Evolutionary conservation across 2,329 filamentous ascomycete genomes (phyloP).

Genomic region (Neofusicoccum kwambonambiense): DNA sequence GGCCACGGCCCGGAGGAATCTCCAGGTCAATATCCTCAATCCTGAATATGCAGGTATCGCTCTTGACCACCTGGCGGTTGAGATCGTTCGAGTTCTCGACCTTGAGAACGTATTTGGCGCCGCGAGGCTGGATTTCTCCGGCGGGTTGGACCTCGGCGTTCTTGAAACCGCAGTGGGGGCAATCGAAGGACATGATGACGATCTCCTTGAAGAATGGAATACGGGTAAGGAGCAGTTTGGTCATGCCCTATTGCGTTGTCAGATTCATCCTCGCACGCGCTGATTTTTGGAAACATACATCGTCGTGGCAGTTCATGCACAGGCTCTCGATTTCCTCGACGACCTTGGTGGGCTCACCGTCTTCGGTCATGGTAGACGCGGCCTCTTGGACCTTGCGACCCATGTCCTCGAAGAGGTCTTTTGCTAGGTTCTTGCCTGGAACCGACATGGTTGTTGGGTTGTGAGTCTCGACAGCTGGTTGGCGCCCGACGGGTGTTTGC

Average conservation of each 20-base stretch:
- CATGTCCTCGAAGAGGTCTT: constrained; percentile 55
- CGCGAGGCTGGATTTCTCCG: constrained; percentile 86
- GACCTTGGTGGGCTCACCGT: constrained; percentile 46
- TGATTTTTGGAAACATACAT: constrained; percentile 35
- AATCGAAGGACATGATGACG: constrained; percentile 94
- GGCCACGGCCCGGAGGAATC: constrained; percentile 84
- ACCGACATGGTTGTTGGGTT: constrained; percentile 33
- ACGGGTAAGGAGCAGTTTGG: constrained; percentile 80
- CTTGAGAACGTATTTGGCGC: constrained; percentile 78
- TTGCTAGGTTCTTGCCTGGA: constrained; percentile 35
- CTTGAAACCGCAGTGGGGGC: constrained; percentile 81
- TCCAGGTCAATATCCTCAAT: constrained; percentile 92
- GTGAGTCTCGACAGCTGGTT: background rate
- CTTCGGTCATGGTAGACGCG: constrained; percentile 33
- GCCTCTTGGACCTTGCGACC: constrained; percentile 47
- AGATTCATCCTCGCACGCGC: background rate
- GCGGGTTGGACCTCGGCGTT: constrained; percentile 95
- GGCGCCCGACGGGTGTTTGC: background rate
- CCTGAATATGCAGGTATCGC: constrained; percentile 79
- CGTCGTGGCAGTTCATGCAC: constrained; percentile 56
- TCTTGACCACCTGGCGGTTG: constrained; percentile 85
- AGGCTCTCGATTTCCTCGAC: constrained; percentile 55
- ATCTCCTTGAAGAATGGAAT: constrained; percentile 98
- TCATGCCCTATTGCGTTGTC: constrained; percentile 64
- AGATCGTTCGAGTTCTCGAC: constrained; percentile 73